Conservation (phyloP, 2,329 filamentous ascomycete genomes). For the Fusarium neocosmosporiellum region DNA sequence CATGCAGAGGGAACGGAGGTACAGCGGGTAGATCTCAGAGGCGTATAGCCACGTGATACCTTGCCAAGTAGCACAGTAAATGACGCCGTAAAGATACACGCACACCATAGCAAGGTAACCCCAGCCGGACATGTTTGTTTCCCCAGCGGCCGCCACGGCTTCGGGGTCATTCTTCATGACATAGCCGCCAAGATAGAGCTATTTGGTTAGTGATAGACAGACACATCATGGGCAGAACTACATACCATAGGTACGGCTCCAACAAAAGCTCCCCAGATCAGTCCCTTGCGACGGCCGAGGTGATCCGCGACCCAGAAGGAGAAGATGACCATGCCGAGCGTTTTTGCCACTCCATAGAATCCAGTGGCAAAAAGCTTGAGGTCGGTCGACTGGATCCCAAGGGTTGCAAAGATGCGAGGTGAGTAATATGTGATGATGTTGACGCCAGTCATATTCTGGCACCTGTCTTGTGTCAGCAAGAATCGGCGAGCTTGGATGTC, state of each 20-base stretch:
- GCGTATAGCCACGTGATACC: slow-evolving; percentile 54
- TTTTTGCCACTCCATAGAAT: slow-evolving; percentile 51
- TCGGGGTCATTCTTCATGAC: slow-evolving; percentile 43
- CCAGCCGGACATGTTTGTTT: slow-evolving; percentile 52
- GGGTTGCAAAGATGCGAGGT: slow-evolving; percentile 47
- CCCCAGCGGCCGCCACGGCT: slow-evolving; percentile 54
- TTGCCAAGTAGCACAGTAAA: slow-evolving; percentile 51
- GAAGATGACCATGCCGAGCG: slow-evolving; percentile 47
- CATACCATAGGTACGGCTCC: slow-evolving; percentile 46
- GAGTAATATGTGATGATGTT: slow-evolving; percentile 70
- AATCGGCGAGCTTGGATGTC: neutral
- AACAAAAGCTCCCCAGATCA: slow-evolving; percentile 51
- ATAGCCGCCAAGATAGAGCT: slow-evolving; percentile 49
- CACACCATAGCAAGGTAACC: slow-evolving; percentile 53
- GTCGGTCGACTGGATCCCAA: slow-evolving; percentile 46
- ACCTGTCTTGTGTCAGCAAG: neutral
- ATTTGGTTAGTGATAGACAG: slow-evolving; percentile 1
- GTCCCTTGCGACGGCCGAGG: slow-evolving; percentile 58
- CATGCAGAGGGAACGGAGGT: slow-evolving; percentile 44
- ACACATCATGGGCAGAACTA: neutral
- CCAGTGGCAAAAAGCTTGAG: slow-evolving; percentile 50
- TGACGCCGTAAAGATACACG: slow-evolving; percentile 53
- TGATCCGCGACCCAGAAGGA: slow-evolving; percentile 58
- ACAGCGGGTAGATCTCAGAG: slow-evolving; percentile 56
- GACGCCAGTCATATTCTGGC: slow-evolving; percentile 52